A percentile compares a stretch with the other conserved stretches of the same genome.
Conservation (phyloP, 2,329 filamentous ascomycete species). For the Colletotrichum sp. region DNA sequence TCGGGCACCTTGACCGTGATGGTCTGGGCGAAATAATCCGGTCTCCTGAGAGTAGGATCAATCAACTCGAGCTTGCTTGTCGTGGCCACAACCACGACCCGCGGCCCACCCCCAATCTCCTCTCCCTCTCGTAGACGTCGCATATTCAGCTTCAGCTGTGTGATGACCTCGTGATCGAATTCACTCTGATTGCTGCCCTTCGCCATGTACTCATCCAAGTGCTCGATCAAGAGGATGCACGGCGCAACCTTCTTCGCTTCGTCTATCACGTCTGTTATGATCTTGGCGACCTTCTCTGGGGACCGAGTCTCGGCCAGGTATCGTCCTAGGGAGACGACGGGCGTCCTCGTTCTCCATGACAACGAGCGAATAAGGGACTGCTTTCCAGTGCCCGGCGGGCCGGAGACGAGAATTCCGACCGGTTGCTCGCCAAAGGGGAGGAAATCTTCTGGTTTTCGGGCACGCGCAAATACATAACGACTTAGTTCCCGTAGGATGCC, state of each 20-base stretch:
- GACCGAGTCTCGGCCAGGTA: constrained; percentile 37
- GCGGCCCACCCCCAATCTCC: constrained; percentile 68
- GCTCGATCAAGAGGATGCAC: constrained; percentile 89
- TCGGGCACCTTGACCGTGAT: constrained; percentile 90
- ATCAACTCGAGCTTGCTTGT: constrained; percentile 89
- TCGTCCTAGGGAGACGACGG: constrained; percentile 64
- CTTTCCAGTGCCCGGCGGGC: constrained; percentile 82
- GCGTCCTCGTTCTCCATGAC: constrained; percentile 74
- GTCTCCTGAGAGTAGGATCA: constrained; percentile 77
- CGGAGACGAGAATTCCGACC: constrained; percentile 76
- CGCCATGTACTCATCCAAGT: constrained; percentile 84
- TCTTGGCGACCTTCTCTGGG: constrained; percentile 43
- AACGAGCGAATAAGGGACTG: constrained; percentile 77
- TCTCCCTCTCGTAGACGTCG: constrained; percentile 77
- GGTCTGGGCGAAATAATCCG: constrained; percentile 80
- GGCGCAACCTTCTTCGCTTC: constrained; percentile 86
- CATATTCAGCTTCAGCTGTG: constrained; percentile 86
- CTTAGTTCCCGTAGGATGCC: not conserved
- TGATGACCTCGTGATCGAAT: constrained; percentile 87
- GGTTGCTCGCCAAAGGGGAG: constrained; percentile 38
- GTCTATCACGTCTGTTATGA: constrained; percentile 57
- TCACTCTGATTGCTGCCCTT: constrained; percentile 87
- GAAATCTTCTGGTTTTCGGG: constrained; percentile 3
- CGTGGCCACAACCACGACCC: constrained; percentile 88
- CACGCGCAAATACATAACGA: constrained; percentile 6